These are phyloP conservation scores for Cryptosporidium sp. DNA, from an alignment of 169 alveolate species.

Conservation along the genomic window DNA sequence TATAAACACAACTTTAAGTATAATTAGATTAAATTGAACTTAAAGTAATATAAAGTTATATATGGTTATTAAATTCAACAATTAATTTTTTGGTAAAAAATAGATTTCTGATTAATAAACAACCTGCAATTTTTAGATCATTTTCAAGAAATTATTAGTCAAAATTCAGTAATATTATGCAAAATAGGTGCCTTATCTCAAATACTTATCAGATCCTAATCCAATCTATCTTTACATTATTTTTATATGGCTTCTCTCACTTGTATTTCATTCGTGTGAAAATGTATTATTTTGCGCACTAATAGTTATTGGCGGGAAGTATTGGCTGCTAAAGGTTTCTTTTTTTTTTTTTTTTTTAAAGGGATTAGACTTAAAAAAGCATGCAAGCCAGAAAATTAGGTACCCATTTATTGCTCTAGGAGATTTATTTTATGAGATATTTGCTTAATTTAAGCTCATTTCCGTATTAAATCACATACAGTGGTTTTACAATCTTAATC, in stretches of 20 bases:
- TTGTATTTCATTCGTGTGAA: conserved; percentile 1
- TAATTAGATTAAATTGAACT: not conserved
- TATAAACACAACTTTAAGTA: too few species aligned
- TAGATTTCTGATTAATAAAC: not conserved
- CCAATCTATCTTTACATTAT: not conserved
- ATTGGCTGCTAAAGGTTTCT: not conserved
- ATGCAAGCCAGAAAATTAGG: too few species aligned
- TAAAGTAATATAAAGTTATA: too few species aligned
- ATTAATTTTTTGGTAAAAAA: not conserved
- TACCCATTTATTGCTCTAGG: not conserved
- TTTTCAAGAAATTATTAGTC: not conserved
- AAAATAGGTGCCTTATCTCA: not conserved
- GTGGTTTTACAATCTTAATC: not conserved
- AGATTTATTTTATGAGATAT: too few species aligned
- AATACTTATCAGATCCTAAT: not conserved
- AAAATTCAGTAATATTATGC: not conserved
- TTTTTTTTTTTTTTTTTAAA: too few species aligned
- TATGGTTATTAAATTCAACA: too few species aligned
- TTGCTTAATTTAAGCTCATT: not conserved
- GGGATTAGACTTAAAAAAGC: too few species aligned
- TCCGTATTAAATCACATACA: not conserved
- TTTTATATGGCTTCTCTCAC: not conserved
- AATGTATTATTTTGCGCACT: not conserved
- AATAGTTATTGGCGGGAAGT: not conserved
- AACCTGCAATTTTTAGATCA: conserved; percentile 11